phyloP scores from a whole-genome alignment of 23 red algal species.

The Gracilaria caudata region DNA sequence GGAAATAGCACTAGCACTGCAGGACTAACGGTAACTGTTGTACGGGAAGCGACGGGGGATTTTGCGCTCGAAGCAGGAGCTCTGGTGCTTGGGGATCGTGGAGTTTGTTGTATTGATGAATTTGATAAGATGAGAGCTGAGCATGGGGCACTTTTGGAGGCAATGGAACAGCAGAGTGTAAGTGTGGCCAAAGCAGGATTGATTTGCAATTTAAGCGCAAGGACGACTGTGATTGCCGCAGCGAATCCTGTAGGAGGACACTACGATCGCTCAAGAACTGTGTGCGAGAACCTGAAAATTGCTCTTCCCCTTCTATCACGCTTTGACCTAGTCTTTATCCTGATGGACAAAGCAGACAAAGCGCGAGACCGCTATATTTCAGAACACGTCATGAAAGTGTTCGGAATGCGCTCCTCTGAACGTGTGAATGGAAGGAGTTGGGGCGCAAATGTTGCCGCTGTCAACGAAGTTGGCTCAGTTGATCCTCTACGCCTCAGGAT shows the following conservation, averaged over 20 bases:
- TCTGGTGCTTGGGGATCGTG: conserved; percentile 91
- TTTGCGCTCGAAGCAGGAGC: conserved; percentile 98
- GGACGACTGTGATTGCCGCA: conserved; percentile 94
- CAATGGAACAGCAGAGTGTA: conserved; percentile 99
- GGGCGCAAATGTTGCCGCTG: not conserved
- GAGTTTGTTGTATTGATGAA: conserved; percentile 97
- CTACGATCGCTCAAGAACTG: conserved; percentile 88
- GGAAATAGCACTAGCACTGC: conserved; percentile 95
- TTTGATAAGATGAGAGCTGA: conserved; percentile 99
- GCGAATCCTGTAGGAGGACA: conserved; percentile 96
- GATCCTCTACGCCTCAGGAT: not conserved
- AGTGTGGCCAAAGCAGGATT: conserved; percentile 97
- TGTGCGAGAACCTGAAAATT: conserved; percentile 97
- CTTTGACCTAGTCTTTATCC: conserved; percentile 95
- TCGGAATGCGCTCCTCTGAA: conserved; percentile 71
- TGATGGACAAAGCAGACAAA: conserved; percentile 90
- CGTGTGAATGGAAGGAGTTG: not conserved
- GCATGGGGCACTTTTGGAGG: conserved; percentile 90
- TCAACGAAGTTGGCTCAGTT: not conserved
- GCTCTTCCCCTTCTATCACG: conserved; percentile 90
- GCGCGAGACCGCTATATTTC: conserved; percentile 85
- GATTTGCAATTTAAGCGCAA: conserved; percentile 85
- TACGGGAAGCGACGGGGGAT: conserved; percentile 85
- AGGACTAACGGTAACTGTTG: conserved; percentile 95
- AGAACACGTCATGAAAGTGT: conserved; percentile 87